Evolutionary conservation across 192 early-diverging fungal species (phyloP), one percentile per base, ranked within the genome.

Genomic region (Umbelopsis ramanniana): DNA sequence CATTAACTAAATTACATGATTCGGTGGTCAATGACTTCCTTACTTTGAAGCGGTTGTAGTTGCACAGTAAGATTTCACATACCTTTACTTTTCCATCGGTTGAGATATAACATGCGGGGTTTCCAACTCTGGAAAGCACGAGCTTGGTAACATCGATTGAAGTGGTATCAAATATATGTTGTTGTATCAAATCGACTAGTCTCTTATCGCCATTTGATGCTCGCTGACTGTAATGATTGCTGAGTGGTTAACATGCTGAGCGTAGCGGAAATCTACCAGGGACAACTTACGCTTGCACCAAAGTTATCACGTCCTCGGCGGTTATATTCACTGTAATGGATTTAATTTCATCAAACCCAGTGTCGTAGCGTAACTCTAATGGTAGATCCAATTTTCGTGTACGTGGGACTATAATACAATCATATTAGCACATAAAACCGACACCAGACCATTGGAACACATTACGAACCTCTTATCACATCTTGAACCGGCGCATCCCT

Each of bases 11-110:
- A 57, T 1, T 35, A 63, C 2, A 63, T 1, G 26, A 37, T 35
- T 2, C 21, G 4, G 53, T 22, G 23, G 26, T 26, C 26, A 12
- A 24, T 26, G 22, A 54, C 12, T 26, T 6, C 1, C 8, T 22
- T 22, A 12, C 14, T 8, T 63, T 8, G 57, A 14, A 63, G 33
- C 15, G 15, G 14, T 0, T 33, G 37, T 37, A 37, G 26, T 19
- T 37, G 12, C 7, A 29, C 54, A 15, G 19, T 2, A 14, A 2
- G 40, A 1, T 43, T 17, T 37, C 0, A 4, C 12, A n/a, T 37
- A 63, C 57, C 57, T 63, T 63, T 15, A 63, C 57, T 63, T 63
- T 63, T 19, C 57, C 57, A 37, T 63, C 57, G 2, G 57, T 63
- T 6, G 57, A 29, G 17, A 63, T 63, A n/a, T 63, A 63, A 6